Conservation (phyloP, 2,329 filamentous ascomycete species). For the Aureobasidium pullulans region DNA sequence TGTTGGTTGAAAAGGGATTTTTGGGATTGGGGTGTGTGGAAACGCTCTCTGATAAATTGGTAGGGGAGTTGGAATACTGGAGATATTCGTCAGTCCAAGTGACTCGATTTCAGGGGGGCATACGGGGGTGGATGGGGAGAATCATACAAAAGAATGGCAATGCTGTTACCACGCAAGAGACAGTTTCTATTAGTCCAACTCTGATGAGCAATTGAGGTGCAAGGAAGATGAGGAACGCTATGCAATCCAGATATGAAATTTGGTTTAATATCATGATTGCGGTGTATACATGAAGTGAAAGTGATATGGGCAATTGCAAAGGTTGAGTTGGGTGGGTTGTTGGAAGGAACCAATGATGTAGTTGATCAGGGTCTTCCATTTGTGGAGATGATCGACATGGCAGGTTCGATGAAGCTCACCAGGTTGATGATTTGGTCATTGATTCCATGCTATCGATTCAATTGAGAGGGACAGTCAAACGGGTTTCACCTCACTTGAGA, state of each 20-base stretch:
- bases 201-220: constrained; percentile 63
- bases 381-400: constrained; percentile 9
- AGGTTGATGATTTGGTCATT: not conserved
- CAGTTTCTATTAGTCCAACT: constrained; percentile 54
- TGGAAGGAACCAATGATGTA: constrained; percentile 10
- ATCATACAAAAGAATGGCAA: constrained; percentile 62
- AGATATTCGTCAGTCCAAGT: not conserved
- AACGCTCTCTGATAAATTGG: constrained; percentile 52
- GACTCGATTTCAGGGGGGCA: constrained; percentile 16
- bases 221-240: constrained; percentile 64
- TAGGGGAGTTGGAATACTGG: constrained; percentile 53
- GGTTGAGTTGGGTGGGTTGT: not conserved
- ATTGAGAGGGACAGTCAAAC: not conserved
- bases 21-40: constrained; percentile 38
- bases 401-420: not conserved
- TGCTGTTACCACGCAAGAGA: constrained; percentile 51
- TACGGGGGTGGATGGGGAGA: too few relatives aligned
- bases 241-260: constrained; percentile 68
- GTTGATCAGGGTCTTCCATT: constrained; percentile 7
- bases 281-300: not conserved
- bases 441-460: too few relatives aligned
- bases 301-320: not conserved
- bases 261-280: constrained; percentile 62
- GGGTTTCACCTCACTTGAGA: too few relatives aligned
- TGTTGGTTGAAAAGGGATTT: constrained; percentile 58